Evolutionary conservation across 2,329 filamentous ascomycete genomes (phyloP).

Genomic region (Penicillium palitans): DNA sequence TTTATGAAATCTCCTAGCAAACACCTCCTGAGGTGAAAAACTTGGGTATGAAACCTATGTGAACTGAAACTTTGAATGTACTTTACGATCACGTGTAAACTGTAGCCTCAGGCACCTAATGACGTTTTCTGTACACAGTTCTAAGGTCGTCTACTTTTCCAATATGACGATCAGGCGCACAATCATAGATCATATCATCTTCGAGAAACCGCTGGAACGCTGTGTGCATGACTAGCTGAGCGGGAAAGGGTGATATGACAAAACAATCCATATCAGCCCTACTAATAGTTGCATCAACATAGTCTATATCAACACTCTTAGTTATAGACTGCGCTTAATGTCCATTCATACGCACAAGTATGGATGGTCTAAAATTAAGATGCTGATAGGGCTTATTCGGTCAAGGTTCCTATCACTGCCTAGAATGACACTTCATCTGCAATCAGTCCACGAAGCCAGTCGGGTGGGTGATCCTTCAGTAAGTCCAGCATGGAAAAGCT

Average conservation of each 20-base stretch:
- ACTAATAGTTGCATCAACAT: background rate
- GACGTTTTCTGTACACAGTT: background rate
- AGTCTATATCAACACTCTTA: background rate
- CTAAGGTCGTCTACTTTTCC: background rate
- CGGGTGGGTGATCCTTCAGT: background rate
- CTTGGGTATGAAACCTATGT: background rate
- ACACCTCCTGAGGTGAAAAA: conserved; percentile 1
- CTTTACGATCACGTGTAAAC: conserved; percentile 3
- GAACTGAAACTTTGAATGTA: background rate
- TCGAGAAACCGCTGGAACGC: background rate
- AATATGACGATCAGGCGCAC: background rate
- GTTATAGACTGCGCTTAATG: conserved; percentile 1
- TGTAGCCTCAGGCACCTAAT: background rate
- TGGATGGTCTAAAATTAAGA: conserved; percentile 9
- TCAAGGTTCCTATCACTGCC: background rate
- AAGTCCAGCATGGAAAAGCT: conserved; percentile 3
- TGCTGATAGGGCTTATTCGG: background rate
- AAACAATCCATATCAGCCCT: background rate
- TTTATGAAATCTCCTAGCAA: background rate
- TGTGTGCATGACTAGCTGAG: background rate
- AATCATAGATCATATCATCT: background rate
- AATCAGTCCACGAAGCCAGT: conserved; percentile 7
- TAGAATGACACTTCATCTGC: background rate
- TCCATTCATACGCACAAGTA: conserved; percentile 10
- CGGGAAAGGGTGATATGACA: background rate